phyloP scores from a whole-genome alignment of 2,329 filamentous ascomycete species.

The Beauveria varroae region DNA sequence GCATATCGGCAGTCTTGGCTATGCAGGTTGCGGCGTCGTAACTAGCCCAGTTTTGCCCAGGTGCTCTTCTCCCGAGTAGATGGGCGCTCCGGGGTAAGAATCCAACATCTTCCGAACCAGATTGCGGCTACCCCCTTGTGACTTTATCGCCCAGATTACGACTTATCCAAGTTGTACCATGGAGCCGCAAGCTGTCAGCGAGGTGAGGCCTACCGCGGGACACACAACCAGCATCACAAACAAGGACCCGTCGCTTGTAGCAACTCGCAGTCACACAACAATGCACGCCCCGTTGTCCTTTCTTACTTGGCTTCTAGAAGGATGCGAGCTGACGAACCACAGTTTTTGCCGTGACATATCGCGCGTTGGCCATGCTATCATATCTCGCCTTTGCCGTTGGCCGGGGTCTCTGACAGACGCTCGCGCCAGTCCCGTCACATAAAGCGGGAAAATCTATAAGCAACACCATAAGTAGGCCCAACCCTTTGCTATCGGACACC shows the following conservation, averaged over 20 bases:
- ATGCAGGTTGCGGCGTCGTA: constrained; percentile 1
- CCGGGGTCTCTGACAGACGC: not conserved
- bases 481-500: not conserved
- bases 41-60: not conserved
- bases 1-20: not conserved
- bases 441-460: not conserved
- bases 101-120: not conserved
- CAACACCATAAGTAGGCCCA: not conserved
- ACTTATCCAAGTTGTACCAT: no score
- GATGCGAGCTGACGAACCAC: not conserved
- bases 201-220: not conserved
- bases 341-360: not conserved
- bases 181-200: no score
- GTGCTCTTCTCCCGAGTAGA: not conserved
- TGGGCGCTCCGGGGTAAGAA: not conserved
- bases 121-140: not conserved
- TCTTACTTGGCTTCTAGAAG: not conserved
- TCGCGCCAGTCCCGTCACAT: not conserved
- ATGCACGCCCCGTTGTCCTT: not conserved
- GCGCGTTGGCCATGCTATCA: not conserved
- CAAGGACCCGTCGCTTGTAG: not conserved
- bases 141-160: not conserved
- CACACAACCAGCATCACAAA: not conserved
- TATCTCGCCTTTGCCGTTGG: not conserved
- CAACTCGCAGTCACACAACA: not conserved